These are phyloP conservation scores for Candida sithepensis DNA, from an alignment of 805 yeast genomes.

Conservation along the genomic window DNA sequence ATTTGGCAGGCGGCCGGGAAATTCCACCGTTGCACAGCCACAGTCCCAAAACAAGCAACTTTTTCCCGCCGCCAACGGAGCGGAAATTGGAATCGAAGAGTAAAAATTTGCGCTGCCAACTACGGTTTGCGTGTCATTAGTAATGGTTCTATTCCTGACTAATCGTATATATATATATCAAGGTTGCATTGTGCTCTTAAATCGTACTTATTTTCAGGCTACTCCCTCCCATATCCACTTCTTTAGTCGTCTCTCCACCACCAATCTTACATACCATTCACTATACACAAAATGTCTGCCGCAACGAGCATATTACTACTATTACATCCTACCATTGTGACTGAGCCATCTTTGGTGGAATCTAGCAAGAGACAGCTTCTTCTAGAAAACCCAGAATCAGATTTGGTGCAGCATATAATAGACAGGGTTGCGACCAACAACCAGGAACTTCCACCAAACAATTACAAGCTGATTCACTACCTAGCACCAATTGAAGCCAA, in stretches of 20 bases:
- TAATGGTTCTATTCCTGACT: neutral
- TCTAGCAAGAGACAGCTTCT: slow-evolving; percentile 33
- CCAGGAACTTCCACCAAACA: slow-evolving; percentile 34
- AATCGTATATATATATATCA: too few relatives aligned
- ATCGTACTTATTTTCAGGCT: too few relatives aligned
- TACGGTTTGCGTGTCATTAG: neutral
- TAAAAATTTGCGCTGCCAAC: neutral
- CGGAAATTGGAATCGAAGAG: neutral
- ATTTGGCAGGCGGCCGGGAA: too few relatives aligned
- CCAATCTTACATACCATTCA: neutral
- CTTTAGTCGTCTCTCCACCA: neutral
- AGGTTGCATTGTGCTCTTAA: too few relatives aligned
- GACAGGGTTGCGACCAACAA: slow-evolving; percentile 52
- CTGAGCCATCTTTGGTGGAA: slow-evolving; percentile 47
- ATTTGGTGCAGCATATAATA: slow-evolving; percentile 48
- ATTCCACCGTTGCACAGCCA: neutral
- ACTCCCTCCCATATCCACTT: too few relatives aligned
- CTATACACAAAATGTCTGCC: neutral
- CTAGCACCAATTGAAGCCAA: slow-evolving; percentile 51
- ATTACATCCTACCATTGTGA: slow-evolving; percentile 66
- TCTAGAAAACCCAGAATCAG: slow-evolving; percentile 27
- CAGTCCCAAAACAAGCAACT: neutral
- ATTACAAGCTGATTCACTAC: slow-evolving; percentile 46
- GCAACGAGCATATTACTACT: slow-evolving; percentile 37
- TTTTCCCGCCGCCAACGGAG: too few relatives aligned